Base-by-base conservation (phyloP, 129 eudicot genomes). In the Lactuca saligna region DNA sequence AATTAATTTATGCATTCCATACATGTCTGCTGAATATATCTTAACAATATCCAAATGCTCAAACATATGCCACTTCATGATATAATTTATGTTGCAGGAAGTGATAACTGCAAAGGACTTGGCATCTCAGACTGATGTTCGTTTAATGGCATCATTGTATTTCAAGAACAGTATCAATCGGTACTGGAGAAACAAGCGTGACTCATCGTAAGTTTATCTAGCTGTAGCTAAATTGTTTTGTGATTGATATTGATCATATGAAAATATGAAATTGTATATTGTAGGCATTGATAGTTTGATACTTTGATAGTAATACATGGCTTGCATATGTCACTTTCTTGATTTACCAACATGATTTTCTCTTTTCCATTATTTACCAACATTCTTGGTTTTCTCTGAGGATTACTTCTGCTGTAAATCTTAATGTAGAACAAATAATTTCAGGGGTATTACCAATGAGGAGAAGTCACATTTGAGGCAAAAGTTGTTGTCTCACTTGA, bases 131-230 rank as follows among this genome's bases (percentile, higher is more conserved):
- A 66, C 82, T 0, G 97, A 85, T 69, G 99, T 94, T 61, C 89
- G 99, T 11, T 66, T 94, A 61, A 78, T 94, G 90, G 96, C 99
- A 6, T 85, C 99, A 0, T 86, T 94, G 80, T 94, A 87, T 74
- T 87, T 94, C 64, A 94, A 94, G 81, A 89, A 94, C 37, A 89
- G 87, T 66, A 69, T 89, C 56, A 89, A 56, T 55, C 86, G 95
- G 9, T 87, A 87, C 65, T 94, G 97, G 99, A 83, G 97, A 82
- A 85, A 75, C 74, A 81, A 90, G 80, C 88, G 90, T 14, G 90
- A 85, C 59, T 75, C 88, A 0, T 59, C 73, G 97, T 94, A 70
- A 75, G 96, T 71, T 66, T 66, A 9, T 44, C 62, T 48, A 12
- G 35, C 54, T 49, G 8, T 54, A 15, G 62, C 38, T 61, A 10